These are phyloP conservation scores for Diphasiastrum complanatum DNA, from an alignment of 83 land plant genomes.

Conservation along the genomic window DNA sequence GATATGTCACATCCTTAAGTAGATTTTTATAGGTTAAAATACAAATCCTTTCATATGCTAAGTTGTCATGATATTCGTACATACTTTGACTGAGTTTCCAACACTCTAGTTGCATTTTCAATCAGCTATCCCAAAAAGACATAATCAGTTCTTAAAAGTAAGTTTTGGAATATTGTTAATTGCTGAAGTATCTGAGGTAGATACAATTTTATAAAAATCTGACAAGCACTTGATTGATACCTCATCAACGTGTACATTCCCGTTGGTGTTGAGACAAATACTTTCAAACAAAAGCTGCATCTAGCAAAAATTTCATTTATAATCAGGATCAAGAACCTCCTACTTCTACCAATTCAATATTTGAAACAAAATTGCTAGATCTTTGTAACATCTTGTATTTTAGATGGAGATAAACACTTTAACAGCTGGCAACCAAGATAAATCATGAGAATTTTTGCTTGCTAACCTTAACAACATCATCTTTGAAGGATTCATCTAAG, in stretches of 20 bases:
- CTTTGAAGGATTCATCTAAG: slow-evolving; percentile 14
- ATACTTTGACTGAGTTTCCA: no score
- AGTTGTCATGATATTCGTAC: no score
- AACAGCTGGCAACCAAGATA: not conserved
- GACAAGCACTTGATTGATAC: slow-evolving; percentile 2
- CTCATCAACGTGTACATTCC: slow-evolving; percentile 18
- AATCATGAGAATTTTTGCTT: no score
- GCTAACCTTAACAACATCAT: slow-evolving; percentile 27
- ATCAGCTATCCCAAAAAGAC: no score
- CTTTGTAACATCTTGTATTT: no score
- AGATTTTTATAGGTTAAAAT: no score
- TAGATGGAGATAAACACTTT: not conserved
- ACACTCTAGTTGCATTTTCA: no score
- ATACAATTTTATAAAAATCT: not conserved
- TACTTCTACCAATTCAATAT: not conserved
- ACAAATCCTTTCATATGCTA: no score
- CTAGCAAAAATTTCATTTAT: not conserved
- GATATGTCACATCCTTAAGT: no score
- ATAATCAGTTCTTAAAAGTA: no score
- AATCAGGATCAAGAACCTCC: not conserved
- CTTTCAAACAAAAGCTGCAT: slow-evolving; percentile 28
- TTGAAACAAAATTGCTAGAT: no score
- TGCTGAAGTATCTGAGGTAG: not conserved
- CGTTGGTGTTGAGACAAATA: slow-evolving; percentile 38
- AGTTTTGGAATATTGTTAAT: no score